Evolutionary conservation across 345 rosid genomes (phyloP), one percentile per base, ranked within the genome.

Genomic region (Limnanthes douglasii): DNA sequence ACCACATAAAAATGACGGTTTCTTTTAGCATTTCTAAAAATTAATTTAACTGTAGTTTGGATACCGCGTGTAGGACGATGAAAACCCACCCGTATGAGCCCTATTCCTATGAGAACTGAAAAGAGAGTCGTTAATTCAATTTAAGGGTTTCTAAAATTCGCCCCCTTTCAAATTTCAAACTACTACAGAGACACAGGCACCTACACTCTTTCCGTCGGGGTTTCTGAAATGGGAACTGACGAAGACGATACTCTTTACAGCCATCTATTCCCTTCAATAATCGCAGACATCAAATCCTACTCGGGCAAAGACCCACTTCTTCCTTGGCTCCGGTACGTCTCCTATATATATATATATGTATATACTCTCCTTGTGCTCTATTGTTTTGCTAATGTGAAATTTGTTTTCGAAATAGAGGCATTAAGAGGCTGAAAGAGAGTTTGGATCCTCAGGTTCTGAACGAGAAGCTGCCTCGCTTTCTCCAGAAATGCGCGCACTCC

Each of bases 401-500:
- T 9, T 44, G n/a, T n/a, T n/a, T n/a, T n/a, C n/a, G 37, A 28
- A 42, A 26, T 41, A 81, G 96, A 43, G 93, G 95, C 35, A 48
- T 88, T 14, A 77, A 65, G 72, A 79, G 60, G 62, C 49, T 88
- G 72, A 76, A 65, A 53, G 93, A 76, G 40, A 44, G 59, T 30
- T 46, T 79, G 37, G 72, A 78, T 5, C 18, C 65, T 46, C 57
- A 51, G 54, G 21, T 57, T 15, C 46, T 79, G 51, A 61, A 58
- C 26, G 79, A 69, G 64, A 88, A 88, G 75, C 65, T 88, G 35
- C 97, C 97, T 24, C 65, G 97, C 27, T 88, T 88, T 48, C 41
- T 83, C 31, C 93, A 88, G 54, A 83, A 72, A 59, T 83, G 97
- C 40, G 53, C 77, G 5, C 75, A 64, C 62, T 50, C 70, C 0